Base-by-base conservation (phyloP, 345 rosid species). In the Pistacia atlantica region DNA sequence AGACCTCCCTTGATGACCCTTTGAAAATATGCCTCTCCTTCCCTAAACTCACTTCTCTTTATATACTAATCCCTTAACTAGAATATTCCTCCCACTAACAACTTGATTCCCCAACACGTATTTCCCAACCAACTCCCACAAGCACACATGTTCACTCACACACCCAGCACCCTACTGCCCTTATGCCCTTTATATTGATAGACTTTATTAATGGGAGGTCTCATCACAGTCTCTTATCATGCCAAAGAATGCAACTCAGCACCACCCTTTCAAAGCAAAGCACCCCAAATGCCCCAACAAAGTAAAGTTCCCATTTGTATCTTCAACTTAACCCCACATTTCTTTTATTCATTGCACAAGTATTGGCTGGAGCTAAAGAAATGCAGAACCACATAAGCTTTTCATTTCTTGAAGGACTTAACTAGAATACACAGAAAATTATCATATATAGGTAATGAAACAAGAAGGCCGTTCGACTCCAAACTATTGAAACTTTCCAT, bases 361-460 rank as follows among this genome's bases (percentile, higher is more conserved):
- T 73, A 63, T 76, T 67, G 64, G 80, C 51, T 63, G 80, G 60
- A 57, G 73, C 74, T 31, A 35, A 54, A 69, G 13, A 75, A 13
- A 69, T 63, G 78, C 65, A 71, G 52, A 28, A 68, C 56, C 12
- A 48, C 72, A 67, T 28, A 28, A 69, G 42, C 69, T 57, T 76
- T 64, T 72, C 72, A 75, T 54, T n/a, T 61, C 65, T 65, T 51
- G 78, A 75, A 38, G 71, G 55, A 33, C 65, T 63, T 48, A 18
- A 73, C 68, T n/a, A 11, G 57, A 54, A 54, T 65, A 38, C 71
- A 65, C 10, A 4, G 14, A 69, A 69, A 35, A 13, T 58, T 33
- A 42, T 12, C n/a, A 35, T n/a, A 33, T 33, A 42, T 22, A 37
- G 13, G n/a, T 12, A 63, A 31, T 22, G 55, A 49, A 33, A 51